Evolutionary conservation across 2,329 filamentous ascomycete genomes (phyloP).

Genomic region (Metarhizium album): DNA sequence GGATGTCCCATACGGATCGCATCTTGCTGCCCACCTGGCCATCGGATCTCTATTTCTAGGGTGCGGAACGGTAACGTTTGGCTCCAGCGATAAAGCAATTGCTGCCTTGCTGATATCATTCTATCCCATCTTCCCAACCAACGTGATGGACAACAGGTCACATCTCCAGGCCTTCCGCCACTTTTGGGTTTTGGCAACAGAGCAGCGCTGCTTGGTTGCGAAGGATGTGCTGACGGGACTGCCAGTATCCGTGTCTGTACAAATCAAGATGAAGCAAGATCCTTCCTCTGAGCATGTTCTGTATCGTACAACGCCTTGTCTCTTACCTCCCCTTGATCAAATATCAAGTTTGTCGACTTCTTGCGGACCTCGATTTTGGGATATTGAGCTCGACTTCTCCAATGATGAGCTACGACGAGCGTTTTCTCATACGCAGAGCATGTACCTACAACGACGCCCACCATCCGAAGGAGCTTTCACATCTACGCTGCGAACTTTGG

Average conservation of each 20-base stretch:
- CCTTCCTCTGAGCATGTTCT: constrained; percentile 26
- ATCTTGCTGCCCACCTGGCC: constrained; percentile 85
- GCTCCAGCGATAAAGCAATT: constrained; percentile 76
- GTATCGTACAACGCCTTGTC: constrained; percentile 43
- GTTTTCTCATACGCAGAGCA: constrained; percentile 56
- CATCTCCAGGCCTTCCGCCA: constrained; percentile 95
- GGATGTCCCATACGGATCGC: constrained; percentile 84
- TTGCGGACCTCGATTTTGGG: constrained; percentile 63
- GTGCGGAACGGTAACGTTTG: constrained; percentile 85
- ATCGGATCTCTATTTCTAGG: constrained; percentile 86
- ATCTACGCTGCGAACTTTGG: constrained; percentile 64
- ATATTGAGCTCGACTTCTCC: constrained; percentile 64
- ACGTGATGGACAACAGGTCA: constrained; percentile 85
- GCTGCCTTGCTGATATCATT: constrained; percentile 82
- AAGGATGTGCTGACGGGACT: constrained; percentile 79
- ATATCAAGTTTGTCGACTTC: constrained; percentile 51
- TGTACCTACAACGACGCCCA: constrained; percentile 63
- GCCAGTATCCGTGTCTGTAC: constrained; percentile 63
- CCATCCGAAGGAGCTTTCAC: constrained; percentile 59
- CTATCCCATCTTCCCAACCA: constrained; percentile 84
- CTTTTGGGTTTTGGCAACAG: constrained; percentile 90
- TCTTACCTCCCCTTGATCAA: constrained; percentile 53
- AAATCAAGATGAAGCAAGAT: constrained; percentile 44
- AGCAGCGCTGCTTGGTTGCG: constrained; percentile 77
- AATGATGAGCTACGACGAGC: constrained; percentile 51